A percentile compares a stretch with the other conserved stretches of the same genome.
Conservation (phyloP, 371 early-diverging fungal species). For the Saksenaea oblongispora region DNA sequence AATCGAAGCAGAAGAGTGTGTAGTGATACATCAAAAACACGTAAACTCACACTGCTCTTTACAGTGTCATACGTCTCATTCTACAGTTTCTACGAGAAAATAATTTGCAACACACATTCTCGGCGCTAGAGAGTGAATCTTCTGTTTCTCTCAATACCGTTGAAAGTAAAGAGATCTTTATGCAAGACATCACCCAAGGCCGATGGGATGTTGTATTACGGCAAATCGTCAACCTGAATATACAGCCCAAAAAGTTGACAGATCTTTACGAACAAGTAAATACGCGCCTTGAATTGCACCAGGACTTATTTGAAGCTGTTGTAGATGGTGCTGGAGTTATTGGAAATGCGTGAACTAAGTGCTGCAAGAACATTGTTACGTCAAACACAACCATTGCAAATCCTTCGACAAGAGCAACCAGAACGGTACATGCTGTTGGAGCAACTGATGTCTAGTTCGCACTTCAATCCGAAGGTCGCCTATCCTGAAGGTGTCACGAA, state of each 20-base stretch:
- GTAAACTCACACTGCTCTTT: neutral
- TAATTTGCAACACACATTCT: conserved; percentile 72
- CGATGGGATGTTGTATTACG: conserved; percentile 87
- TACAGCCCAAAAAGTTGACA: conserved; percentile 70
- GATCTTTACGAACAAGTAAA: conserved; percentile 91
- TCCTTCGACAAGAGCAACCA: conserved; percentile 68
- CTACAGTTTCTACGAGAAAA: conserved; percentile 93
- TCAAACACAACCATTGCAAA: conserved; percentile 85
- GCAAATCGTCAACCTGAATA: conserved; percentile 65
- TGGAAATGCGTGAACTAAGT: conserved; percentile 78
- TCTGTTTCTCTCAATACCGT: conserved; percentile 83
- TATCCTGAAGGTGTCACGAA: conserved; percentile 57
- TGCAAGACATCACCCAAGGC: conserved; percentile 74
- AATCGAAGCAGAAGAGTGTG: conserved; percentile 31
- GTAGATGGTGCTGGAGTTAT: conserved; percentile 82
- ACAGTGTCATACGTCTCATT: conserved; percentile 76
- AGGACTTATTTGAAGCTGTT: neutral
- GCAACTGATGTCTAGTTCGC: conserved; percentile 66
- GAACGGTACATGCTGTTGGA: conserved; percentile 86
- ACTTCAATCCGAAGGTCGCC: conserved; percentile 62
- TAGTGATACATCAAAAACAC: neutral
- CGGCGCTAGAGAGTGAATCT: conserved; percentile 84
- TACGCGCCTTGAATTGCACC: neutral
- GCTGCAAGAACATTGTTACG: conserved; percentile 86
- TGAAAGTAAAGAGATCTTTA: conserved; percentile 77